phyloP scores from a whole-genome alignment of 768 basidiomycete genomes.

The Lentinula raphanica region DNA sequence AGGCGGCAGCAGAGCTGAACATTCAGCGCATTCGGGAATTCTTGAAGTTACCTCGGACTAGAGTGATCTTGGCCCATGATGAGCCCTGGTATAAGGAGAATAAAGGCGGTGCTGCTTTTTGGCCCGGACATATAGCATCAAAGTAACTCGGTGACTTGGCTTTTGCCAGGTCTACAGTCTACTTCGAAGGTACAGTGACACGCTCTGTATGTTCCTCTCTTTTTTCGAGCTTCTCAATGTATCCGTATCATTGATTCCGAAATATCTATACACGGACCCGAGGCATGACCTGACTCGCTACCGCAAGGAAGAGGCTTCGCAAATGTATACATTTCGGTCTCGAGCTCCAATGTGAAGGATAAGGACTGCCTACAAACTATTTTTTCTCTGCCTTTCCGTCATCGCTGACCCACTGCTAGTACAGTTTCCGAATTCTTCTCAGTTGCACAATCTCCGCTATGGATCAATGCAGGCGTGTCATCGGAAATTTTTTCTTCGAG shows the following conservation, averaged over 20 bases:
- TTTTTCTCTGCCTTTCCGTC: background rate
- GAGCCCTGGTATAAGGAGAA: slow-evolving; percentile 45
- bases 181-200: background rate
- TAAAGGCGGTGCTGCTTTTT: slow-evolving; percentile 36
- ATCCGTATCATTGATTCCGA: background rate
- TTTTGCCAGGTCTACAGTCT: no score
- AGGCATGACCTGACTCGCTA: no score
- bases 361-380: background rate
- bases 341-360: background rate
- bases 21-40: slow-evolving; percentile 36
- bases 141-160: background rate
- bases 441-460: background rate
- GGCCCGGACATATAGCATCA: slow-evolving; percentile 24
- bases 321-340: background rate
- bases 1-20: slow-evolving; percentile 36
- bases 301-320: background rate
- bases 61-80: slow-evolving; percentile 51
- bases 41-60: slow-evolving; percentile 31
- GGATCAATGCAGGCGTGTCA: background rate
- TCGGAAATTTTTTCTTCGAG: background rate
- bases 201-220: background rate
- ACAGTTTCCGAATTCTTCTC: background rate
- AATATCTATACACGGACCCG: no score
- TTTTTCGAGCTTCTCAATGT: no score
- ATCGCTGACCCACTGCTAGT: background rate